Percentiles rank a stretch among this genome's conserved stretches.
Conservation (phyloP, 768 basidiomycete species). For the Suillus tomentosus region DNA sequence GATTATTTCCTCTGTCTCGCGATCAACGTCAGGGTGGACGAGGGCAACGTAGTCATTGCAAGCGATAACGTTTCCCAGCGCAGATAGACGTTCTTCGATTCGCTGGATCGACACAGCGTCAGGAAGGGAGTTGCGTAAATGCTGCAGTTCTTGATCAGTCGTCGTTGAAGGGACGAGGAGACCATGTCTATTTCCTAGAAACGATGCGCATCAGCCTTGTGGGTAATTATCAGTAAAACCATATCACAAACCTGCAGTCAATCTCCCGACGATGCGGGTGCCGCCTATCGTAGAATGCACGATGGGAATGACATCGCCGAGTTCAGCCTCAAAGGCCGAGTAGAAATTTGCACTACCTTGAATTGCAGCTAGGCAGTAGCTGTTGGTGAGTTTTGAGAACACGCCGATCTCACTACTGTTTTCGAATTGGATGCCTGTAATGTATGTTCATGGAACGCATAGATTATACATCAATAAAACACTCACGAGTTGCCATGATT, state of each 20-base stretch:
- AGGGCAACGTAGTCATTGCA: slow-evolving; percentile 99
- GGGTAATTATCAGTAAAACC: no score
- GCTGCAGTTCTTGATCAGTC: slow-evolving; percentile 97
- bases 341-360: slow-evolving; percentile 97
- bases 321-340: slow-evolving; percentile 94
- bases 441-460: slow-evolving; percentile 13
- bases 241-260: slow-evolving; percentile 75
- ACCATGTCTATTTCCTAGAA: slow-evolving; percentile 90
- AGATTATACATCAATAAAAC: not conserved
- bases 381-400: slow-evolving; percentile 96
- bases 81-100: slow-evolving; percentile 95
- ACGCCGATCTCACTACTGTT: slow-evolving; percentile 96
- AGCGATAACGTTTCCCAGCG: slow-evolving; percentile 97
- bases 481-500: slow-evolving; percentile 67
- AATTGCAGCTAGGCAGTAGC: slow-evolving; percentile 92
- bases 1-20: slow-evolving; percentile 99
- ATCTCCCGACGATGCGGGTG: slow-evolving; percentile 88
- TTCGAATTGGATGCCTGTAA: slow-evolving; percentile 87
- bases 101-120: slow-evolving; percentile 93
- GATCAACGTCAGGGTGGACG: slow-evolving; percentile 96
- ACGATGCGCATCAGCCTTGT: not conserved
- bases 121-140: slow-evolving; percentile 93
- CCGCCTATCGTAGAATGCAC: slow-evolving; percentile 95
- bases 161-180: slow-evolving; percentile 94
- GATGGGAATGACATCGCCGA: slow-evolving; percentile 91